Conservation (phyloP, 2,329 filamentous ascomycete species). For the Emergomyces africanus region DNA sequence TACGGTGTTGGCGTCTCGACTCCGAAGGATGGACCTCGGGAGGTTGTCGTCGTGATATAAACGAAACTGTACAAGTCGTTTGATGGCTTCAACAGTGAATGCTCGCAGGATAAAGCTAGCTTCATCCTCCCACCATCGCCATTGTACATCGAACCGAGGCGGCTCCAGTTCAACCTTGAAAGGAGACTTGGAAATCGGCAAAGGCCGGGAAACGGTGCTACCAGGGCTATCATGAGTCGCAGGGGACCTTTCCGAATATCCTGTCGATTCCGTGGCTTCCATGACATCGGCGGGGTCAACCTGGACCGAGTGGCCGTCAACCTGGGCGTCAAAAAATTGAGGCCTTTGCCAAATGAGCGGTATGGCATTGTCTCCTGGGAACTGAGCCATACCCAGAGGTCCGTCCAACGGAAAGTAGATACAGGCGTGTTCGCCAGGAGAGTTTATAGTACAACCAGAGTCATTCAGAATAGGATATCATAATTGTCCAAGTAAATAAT, state of each 20-base stretch:
- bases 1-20: constrained; percentile 21
- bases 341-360: not conserved
- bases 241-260: not conserved
- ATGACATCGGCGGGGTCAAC: not conserved
- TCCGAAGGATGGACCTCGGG: constrained; percentile 22
- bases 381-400: not conserved
- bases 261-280: not conserved
- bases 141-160: constrained; percentile 21
- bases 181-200: not conserved
- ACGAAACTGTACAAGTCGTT: constrained; percentile 25
- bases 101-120: constrained; percentile 26
- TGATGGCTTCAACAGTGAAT: constrained; percentile 26
- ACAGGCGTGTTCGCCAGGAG: not conserved
- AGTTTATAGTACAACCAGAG: not conserved
- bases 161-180: constrained; percentile 6
- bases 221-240: not conserved
- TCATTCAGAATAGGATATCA: not conserved
- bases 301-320: not conserved
- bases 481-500: not conserved
- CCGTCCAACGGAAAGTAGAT: not conserved
- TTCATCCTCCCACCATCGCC: constrained; percentile 32
- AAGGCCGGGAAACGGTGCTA: not conserved
- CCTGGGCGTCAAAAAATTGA: not conserved
- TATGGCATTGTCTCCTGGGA: not conserved
- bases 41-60: constrained; percentile 24